Base-by-base conservation (phyloP, 768 basidiomycete genomes). In the Tubosaeta sp. region DNA sequence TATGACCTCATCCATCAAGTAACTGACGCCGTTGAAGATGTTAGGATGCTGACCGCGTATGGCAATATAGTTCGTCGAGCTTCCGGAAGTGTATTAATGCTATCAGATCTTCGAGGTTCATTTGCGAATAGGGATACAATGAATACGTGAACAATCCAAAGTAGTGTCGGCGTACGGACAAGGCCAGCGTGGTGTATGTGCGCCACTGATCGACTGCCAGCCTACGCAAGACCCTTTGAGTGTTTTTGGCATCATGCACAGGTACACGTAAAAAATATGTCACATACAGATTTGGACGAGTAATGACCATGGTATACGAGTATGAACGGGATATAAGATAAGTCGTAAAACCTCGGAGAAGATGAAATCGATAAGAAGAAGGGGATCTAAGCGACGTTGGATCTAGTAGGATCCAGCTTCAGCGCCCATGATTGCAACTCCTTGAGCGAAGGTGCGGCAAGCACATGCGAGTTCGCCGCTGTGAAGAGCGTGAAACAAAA, bases 401-500 rank as follows among this genome's bases (percentile, higher is more conserved):
- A 71, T 62, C 87, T 81, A 62, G 88, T 91, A 47, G 91, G 91
- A 69, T 93, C 91, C 60, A 94, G 73, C 68, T 89, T 91, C 54
- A 78, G 74, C 61, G 81, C 85, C 94, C 94, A 97, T 64, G 84
- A 80, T 53, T 83, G 83, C 53, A 92, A 76, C 63, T 97, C 94
- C 73, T 90, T 95, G 52, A 76, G 70, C 62, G 76, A 90, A 3
- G 86, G 81, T 32, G 93, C 91, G 9, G 89, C 86, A 10, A 97
- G 77, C 34, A 90, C 91, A 72, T 94, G 87, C 25, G 93, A 94
- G 68, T 97, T 95, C 8, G 90, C 89, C 12, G 90, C 78, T 2
- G 94, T 94, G 71, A 95, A 95, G 31, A 97, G 78, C 12, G 91
- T 93, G 70, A 97, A 95, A 13, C 86, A 87, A 68, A 84, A 86